phyloP scores from a whole-genome alignment of 164 flowering plant genomes.

The Vitis amurensis region DNA sequence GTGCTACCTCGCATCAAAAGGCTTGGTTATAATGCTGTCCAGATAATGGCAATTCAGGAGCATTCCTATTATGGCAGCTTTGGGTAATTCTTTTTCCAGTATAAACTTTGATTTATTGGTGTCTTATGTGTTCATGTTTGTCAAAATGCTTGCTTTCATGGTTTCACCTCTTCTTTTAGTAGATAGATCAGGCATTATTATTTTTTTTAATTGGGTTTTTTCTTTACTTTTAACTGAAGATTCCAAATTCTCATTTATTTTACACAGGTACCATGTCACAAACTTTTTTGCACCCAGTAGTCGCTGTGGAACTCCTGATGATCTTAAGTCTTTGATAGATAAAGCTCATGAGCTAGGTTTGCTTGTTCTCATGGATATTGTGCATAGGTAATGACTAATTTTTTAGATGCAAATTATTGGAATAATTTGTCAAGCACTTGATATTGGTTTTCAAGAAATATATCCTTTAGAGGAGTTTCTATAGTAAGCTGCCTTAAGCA shows the following conservation, averaged over 20 bases:
- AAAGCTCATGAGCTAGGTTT: slow-evolving; percentile 96
- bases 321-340: slow-evolving; percentile 93
- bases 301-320: slow-evolving; percentile 98
- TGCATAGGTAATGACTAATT: slow-evolving; percentile 73
- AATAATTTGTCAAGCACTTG: too few species aligned
- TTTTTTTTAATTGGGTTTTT: too few species aligned
- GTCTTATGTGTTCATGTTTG: not conserved
- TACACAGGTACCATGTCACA: slow-evolving; percentile 90
- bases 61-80: slow-evolving; percentile 99
- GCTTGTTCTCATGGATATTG: slow-evolving; percentile 98
- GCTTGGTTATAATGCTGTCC: slow-evolving; percentile 98
- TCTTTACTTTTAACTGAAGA: not conserved
- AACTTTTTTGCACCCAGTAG: slow-evolving; percentile 99
- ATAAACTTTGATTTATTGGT: not conserved
- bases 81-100: slow-evolving; percentile 55
- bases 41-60: slow-evolving; percentile 99
- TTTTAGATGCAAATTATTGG: not conserved
- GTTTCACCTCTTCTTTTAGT: too few species aligned
- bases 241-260: slow-evolving; percentile 11
- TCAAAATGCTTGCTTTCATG: not conserved
- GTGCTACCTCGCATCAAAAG: slow-evolving; percentile 96
- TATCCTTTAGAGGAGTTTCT: too few species aligned
- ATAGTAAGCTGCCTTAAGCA: too few species aligned
- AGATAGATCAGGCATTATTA: too few species aligned
- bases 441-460: too few species aligned